Base-by-base conservation (phyloP, 805 yeast species). In the Saccharomyces cerevisiae region DNA sequence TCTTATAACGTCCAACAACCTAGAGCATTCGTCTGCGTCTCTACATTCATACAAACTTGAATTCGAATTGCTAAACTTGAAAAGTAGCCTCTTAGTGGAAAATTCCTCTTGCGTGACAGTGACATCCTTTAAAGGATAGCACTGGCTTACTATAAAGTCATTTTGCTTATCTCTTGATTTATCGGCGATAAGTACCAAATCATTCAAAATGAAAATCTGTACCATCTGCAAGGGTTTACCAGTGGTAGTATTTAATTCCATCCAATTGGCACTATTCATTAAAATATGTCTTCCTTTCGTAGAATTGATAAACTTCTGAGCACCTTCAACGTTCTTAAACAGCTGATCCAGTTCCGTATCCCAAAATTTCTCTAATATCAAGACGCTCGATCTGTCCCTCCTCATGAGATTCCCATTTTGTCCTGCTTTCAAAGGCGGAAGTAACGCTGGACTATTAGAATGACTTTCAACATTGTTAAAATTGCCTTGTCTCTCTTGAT, bases 251-350 rank as follows among this genome's bases (percentile, higher is more conserved):
- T 89, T 90, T 56, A 91, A 72, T 69, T 90, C 96, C 55, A 79
- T 81, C 97, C 97, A 91, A 50, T 90, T 79, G 2, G 86, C 85
- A 66, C 89, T 82, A 61, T 90, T 94, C 9, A 83, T 79, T 21
- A 89, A 71, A 1, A 90, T 80, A 68, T 89, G 96, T 50, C 96
- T 78, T 3, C 91, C 94, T 0, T 91, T 89, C 6, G 80, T 68
- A 30, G 56, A 47, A n/a, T 52, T 86, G 41, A 90, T 75, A 56
- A 79, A 81, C 63, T 87, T 87, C 61, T 87, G 91, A 0, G 96
- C 90, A n/a, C 96, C 95, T 59, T 91, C 96, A 14, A 91, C 96
- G 58, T 86, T 89, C 60, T 82, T 82, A 68, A 85, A 89, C 51
- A 90, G 71, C 8, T 81, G 77, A 53, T 79, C 80, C 64, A 90